Evolutionary conservation across 495 filamentous ascomycete genomes (phyloP).

Genomic region (Neurospora sp.): DNA sequence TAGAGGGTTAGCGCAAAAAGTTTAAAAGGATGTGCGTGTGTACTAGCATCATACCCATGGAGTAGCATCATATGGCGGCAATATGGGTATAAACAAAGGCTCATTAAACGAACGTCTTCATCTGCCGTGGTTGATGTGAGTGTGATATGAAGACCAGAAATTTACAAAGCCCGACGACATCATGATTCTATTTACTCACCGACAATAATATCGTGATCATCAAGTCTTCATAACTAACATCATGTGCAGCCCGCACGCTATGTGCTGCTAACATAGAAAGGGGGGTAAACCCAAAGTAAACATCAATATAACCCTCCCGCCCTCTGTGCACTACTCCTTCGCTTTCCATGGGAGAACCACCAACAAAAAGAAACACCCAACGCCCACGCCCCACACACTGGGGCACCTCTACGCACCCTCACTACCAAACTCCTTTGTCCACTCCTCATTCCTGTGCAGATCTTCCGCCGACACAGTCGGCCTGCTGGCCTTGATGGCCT

Average conservation of each 20-base stretch:
- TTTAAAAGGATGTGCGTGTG: neutral
- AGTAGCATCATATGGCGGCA: neutral
- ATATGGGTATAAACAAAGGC: neutral
- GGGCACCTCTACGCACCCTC: conserved; percentile 49
- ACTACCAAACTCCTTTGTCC: conserved; percentile 95
- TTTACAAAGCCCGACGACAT: too few relatives aligned
- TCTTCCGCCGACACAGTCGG: conserved; percentile 86
- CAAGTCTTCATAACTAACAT: neutral
- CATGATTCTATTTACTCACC: too few relatives aligned
- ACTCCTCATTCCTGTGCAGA: conserved; percentile 74
- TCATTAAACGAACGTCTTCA: neutral
- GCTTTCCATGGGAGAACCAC: neutral
- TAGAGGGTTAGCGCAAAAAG: neutral
- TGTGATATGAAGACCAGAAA: too few relatives aligned
- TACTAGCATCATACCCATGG: neutral
- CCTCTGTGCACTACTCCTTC: neutral
- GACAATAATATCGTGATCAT: neutral
- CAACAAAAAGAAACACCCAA: neutral
- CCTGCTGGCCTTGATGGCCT: conserved; percentile 74
- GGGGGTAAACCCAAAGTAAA: neutral
- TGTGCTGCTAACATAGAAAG: neutral
- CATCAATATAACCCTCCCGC: neutral
- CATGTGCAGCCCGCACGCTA: neutral
- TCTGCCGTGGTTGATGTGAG: too few relatives aligned
- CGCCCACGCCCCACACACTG: too few relatives aligned